Evolutionary conservation across 257 asterid genomes (phyloP).

Genomic region (Penstemon davidsonii): DNA sequence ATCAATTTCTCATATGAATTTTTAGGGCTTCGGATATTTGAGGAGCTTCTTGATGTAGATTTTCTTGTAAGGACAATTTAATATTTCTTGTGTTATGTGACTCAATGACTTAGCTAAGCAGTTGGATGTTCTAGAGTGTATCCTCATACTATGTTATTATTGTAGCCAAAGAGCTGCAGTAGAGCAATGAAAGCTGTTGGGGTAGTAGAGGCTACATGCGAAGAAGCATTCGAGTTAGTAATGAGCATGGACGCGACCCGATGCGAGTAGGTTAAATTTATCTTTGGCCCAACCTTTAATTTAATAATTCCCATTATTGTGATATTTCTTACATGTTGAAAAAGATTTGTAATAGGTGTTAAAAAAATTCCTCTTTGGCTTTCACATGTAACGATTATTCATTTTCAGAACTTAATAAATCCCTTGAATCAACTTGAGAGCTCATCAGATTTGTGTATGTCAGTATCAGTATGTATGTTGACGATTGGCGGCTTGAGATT

Average conservation of each 20-base stretch:
- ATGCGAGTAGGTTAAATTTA: constrained; percentile 63
- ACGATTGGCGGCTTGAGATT: neutral
- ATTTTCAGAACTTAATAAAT: neutral
- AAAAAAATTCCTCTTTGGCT: neutral
- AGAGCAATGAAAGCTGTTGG: constrained; percentile 98
- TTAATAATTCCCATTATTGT: constrained; percentile 11
- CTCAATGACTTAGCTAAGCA: constrained; percentile 25
- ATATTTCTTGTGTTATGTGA: constrained; percentile 7
- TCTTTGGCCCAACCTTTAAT: constrained; percentile 16
- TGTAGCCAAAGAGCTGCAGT: constrained; percentile 94
- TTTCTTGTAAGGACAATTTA: constrained; percentile 55
- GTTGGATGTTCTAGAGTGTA: constrained; percentile 25
- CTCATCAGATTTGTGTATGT: neutral
- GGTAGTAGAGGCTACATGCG: constrained; percentile 86
- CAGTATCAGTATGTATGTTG: constrained; percentile 8
- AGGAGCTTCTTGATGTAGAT: constrained; percentile 83
- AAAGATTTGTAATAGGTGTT: constrained; percentile 10
- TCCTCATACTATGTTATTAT: constrained; percentile 21
- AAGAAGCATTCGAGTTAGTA: constrained; percentile 82
- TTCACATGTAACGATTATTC: constrained; percentile 3
- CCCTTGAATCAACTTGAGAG: constrained; percentile 15
- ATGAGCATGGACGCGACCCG: constrained; percentile 93
- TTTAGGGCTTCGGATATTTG: constrained; percentile 92
- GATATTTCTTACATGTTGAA: constrained; percentile 19
- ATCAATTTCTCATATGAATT: constrained; percentile 22